phyloP scores from a whole-genome alignment of 768 basidiomycete genomes.

The Mycena sanguinolenta region DNA sequence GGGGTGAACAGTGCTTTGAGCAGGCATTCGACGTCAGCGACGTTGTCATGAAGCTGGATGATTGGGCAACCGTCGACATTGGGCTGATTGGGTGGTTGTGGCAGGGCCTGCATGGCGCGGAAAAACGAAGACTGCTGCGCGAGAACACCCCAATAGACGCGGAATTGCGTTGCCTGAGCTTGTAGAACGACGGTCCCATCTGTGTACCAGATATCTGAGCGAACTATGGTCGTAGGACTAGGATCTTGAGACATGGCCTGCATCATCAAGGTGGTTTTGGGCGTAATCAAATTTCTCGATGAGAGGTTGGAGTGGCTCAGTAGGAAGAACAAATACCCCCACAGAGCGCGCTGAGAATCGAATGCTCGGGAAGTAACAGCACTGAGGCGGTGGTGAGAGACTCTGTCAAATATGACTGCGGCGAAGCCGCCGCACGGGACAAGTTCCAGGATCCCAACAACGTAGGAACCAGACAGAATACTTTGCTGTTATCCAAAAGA shows the following conservation, averaged over 20 bases:
- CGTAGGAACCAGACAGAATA: too few relatives aligned
- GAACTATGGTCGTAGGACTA: neutral
- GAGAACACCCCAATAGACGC: slow-evolving; percentile 21
- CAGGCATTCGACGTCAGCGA: slow-evolving; percentile 12
- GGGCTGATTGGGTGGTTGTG: slow-evolving; percentile 10
- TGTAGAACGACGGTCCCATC: slow-evolving; percentile 26
- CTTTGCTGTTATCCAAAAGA: too few relatives aligned
- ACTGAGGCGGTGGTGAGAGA: too few relatives aligned
- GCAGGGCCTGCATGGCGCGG: slow-evolving; percentile 5
- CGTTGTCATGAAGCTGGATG: slow-evolving; percentile 15
- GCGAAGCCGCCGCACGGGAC: too few relatives aligned
- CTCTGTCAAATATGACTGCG: too few relatives aligned
- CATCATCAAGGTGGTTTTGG: too few relatives aligned
- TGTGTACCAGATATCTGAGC: slow-evolving; percentile 18
- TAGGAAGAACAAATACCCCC: too few relatives aligned
- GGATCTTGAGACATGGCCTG: neutral
- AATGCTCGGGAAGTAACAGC: too few relatives aligned
- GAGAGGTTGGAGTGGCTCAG: too few relatives aligned
- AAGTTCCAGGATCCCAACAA: too few relatives aligned
- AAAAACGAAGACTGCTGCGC: slow-evolving; percentile 22
- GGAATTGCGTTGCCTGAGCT: slow-evolving; percentile 8
- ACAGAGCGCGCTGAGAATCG: too few relatives aligned
- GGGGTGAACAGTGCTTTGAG: neutral
- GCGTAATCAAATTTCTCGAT: too few relatives aligned
- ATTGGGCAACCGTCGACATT: slow-evolving; percentile 22